A percentile compares a stretch with the other conserved stretches of the same genome.
These are phyloP conservation scores for Mycena citricolor DNA, from an alignment of 1,284 basidiomycete genomes.

Conservation along the genomic window DNA sequence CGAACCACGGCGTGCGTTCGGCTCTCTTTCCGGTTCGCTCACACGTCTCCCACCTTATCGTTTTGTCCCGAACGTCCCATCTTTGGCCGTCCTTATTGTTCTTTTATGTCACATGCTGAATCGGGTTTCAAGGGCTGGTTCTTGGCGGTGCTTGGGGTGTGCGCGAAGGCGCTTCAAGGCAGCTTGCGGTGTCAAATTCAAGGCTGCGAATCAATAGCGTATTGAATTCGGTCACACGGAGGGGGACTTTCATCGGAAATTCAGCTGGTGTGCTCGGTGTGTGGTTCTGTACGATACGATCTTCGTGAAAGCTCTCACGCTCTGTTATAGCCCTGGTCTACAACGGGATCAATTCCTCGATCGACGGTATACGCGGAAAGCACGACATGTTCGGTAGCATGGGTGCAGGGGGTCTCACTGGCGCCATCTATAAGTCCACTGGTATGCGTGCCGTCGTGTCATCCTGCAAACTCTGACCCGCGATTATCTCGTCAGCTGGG, in stretches of 20 bases:
- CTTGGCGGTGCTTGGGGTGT: constrained; percentile 95
- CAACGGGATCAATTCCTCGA: constrained; percentile 93
- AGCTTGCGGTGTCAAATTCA: constrained; percentile 79
- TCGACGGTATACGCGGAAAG: constrained; percentile 86
- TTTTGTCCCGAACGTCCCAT: constrained; percentile 46
- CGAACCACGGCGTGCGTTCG: constrained; percentile 41
- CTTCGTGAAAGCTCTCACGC: constrained; percentile 27
- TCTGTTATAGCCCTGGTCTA: constrained; percentile 82
- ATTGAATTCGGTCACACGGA: constrained; percentile 93
- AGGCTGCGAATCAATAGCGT: constrained; percentile 95
- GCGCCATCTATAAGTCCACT: constrained; percentile 91
- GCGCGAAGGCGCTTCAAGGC: constrained; percentile 89
- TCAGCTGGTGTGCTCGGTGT: constrained; percentile 95
- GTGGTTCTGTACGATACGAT: constrained; percentile 39
- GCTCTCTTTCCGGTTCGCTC: constrained; percentile 44
- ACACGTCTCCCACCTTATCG: constrained; percentile 69
- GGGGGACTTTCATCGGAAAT: constrained; percentile 98
- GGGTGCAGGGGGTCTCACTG: constrained; percentile 89
- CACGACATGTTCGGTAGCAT: constrained; percentile 93
- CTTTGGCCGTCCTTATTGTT: constrained; percentile 68
- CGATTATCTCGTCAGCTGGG: constrained; percentile 68
- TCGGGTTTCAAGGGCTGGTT: constrained; percentile 75
- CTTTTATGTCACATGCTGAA: constrained; percentile 71
- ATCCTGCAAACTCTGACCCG: constrained; percentile 34
- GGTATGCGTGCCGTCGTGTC: constrained; percentile 57